A percentile compares a stretch with the other conserved stretches of the same genome.
Evolutionary conservation across 208 protist genomes (phyloP).

Genomic region (Crithidia sp.): DNA sequence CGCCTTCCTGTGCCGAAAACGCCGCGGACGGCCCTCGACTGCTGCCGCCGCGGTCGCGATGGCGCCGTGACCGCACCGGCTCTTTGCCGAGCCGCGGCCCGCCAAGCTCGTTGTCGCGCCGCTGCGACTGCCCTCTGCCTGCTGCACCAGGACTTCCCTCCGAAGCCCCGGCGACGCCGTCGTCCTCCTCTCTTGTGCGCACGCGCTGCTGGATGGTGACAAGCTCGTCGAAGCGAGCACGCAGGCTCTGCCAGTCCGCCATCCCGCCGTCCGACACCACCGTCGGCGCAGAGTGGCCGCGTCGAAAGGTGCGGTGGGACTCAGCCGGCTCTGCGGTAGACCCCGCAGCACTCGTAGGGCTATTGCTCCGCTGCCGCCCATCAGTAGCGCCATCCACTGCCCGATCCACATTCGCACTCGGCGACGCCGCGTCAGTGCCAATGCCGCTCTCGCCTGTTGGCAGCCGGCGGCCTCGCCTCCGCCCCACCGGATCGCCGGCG

Average conservation of each 20-base stretch:
- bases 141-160: neutral
- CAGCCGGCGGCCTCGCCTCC: too few relatives aligned
- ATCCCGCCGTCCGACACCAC: neutral
- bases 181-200: neutral
- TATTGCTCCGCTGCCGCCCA: neutral
- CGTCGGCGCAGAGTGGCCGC: conserved; percentile 19
- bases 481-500: too few relatives aligned
- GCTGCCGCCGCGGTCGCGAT: conserved; percentile 8
- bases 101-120: neutral
- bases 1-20: neutral
- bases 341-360: neutral
- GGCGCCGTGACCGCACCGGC: conserved; percentile 4
- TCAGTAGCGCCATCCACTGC: neutral
- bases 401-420: too few relatives aligned
- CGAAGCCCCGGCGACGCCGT: neutral
- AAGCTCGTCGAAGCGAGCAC: conserved; percentile 33
- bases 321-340: neutral
- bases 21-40: neutral
- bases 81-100: neutral
- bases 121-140: neutral
- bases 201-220: conserved; percentile 26
- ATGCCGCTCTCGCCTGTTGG: too few relatives aligned
- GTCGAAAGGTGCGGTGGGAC: conserved; percentile 1
- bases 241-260: conserved; percentile 18
- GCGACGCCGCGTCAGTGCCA: too few relatives aligned